Conservation (phyloP, 768 basidiomycete genomes). For the Tricholoma matsutake region DNA sequence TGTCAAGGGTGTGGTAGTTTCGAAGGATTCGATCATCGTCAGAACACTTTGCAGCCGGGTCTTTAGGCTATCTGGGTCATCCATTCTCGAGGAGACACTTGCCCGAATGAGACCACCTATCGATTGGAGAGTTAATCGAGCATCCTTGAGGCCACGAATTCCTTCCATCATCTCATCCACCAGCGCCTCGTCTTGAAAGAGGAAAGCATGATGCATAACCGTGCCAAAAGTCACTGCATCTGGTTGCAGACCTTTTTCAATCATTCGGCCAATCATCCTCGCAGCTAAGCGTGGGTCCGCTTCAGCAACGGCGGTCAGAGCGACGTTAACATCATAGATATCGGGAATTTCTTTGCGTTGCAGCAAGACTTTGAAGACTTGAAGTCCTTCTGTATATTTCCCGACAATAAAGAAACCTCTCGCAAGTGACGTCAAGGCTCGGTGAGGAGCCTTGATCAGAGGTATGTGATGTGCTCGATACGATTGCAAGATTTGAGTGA, state of each 20-base stretch:
- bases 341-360: constrained; percentile 54
- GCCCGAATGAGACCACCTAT: constrained; percentile 46
- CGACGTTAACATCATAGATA: constrained; percentile 62
- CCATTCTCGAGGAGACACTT: constrained; percentile 27
- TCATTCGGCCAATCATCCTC: constrained; percentile 50
- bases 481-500: constrained; percentile 40
- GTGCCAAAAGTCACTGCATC: constrained; percentile 58
- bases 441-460: constrained; percentile 44
- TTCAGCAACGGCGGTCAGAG: constrained; percentile 51
- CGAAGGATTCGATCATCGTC: constrained; percentile 38
- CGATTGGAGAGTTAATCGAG: constrained; percentile 44
- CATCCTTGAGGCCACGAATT: constrained; percentile 33
- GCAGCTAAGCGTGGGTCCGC: constrained; percentile 45
- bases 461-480: constrained; percentile 46
- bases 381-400: constrained; percentile 42
- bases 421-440: constrained; percentile 55
- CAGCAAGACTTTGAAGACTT: constrained; percentile 43
- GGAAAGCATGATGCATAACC: constrained; percentile 55
- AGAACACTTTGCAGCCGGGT: constrained; percentile 36
- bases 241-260: constrained; percentile 42
- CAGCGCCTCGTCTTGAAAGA: constrained; percentile 41
- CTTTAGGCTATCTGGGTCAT: constrained; percentile 10
- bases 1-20: constrained; percentile 31
- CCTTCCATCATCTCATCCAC: constrained; percentile 39
- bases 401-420: constrained; percentile 61